Conservation (phyloP, 2,329 filamentous ascomycete genomes). For the Coniochaeta ligniaria region DNA sequence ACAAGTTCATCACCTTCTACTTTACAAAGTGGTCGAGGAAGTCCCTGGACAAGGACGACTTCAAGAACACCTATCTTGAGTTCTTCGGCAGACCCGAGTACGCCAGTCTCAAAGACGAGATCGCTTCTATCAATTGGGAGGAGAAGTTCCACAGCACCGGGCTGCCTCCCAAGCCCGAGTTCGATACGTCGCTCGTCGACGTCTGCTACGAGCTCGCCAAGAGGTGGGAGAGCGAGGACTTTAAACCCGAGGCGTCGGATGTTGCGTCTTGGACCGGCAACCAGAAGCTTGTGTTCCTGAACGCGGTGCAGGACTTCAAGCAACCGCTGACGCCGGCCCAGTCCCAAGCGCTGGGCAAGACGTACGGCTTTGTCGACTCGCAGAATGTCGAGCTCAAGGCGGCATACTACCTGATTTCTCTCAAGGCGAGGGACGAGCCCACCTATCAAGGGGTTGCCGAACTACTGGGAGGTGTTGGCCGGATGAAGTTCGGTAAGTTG, state of each 20-base stretch:
- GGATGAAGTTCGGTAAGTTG: conserved; percentile 73
- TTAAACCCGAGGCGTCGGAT: conserved; percentile 61
- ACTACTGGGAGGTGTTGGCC: conserved; percentile 72
- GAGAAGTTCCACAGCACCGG: conserved; percentile 83
- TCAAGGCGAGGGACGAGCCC: conserved; percentile 63
- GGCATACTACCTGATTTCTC: conserved; percentile 72
- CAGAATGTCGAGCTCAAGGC: conserved; percentile 81
- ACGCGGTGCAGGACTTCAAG: conserved; percentile 63
- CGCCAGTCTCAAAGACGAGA: conserved; percentile 52
- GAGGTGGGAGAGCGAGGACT: conserved; percentile 66
- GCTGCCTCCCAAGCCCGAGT: conserved; percentile 81
- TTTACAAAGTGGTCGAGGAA: conserved; percentile 79
- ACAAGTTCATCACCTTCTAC: conserved; percentile 94
- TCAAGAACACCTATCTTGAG: conserved; percentile 78
- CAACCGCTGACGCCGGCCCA: conserved; percentile 56
- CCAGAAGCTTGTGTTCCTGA: conserved; percentile 87
- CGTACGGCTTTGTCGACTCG: conserved; percentile 67
- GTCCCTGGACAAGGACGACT: conserved; percentile 89
- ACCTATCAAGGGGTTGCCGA: conserved; percentile 66
- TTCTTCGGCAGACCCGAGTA: conserved; percentile 71
- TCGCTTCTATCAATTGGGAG: conserved; percentile 80
- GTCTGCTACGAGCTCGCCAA: conserved; percentile 75
- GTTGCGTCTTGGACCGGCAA: conserved; percentile 72
- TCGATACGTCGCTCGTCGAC: conserved; percentile 83
- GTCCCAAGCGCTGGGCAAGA: conserved; percentile 63